phyloP scores from a whole-genome alignment of 148 eudicot genomes.

The Oxyria digyna region DNA sequence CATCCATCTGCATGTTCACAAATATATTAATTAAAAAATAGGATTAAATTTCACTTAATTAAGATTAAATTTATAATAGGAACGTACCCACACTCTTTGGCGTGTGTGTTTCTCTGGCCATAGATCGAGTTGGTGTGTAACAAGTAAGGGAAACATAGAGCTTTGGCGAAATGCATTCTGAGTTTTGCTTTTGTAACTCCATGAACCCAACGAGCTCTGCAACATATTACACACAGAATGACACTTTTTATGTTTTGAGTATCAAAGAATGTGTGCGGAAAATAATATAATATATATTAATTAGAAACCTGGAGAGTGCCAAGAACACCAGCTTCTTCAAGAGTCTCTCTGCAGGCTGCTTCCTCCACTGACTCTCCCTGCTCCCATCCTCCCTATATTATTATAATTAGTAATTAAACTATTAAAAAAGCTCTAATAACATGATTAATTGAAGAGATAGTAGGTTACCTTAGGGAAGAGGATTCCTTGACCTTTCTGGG shows the following conservation, averaged over 20 bases:
- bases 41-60: too few relatives aligned
- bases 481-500: constrained; percentile 44
- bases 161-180: constrained; percentile 35
- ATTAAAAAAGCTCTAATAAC: too few relatives aligned
- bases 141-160: constrained; percentile 34
- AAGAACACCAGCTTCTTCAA: constrained; percentile 63
- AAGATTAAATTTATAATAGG: not conserved
- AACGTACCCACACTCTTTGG: constrained; percentile 46
- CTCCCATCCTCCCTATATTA: constrained; percentile 66
- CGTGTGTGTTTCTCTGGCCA: constrained; percentile 49
- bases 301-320: constrained; percentile 34
- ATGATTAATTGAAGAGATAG: not conserved
- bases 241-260: not conserved
- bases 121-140: constrained; percentile 23
- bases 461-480: constrained; percentile 47
- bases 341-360: constrained; percentile 46
- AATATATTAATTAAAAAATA: too few relatives aligned
- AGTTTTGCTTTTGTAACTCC: constrained; percentile 52
- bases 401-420: too few relatives aligned
- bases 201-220: constrained; percentile 33
- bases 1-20: constrained; percentile 25
- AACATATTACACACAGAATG: too few relatives aligned
- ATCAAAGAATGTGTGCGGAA: not conserved
- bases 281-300: too few relatives aligned
- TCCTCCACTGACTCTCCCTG: constrained; percentile 48